phyloP scores from a whole-genome alignment of 2,329 filamentous ascomycete genomes.

The Fusarium duplospermum region DNA sequence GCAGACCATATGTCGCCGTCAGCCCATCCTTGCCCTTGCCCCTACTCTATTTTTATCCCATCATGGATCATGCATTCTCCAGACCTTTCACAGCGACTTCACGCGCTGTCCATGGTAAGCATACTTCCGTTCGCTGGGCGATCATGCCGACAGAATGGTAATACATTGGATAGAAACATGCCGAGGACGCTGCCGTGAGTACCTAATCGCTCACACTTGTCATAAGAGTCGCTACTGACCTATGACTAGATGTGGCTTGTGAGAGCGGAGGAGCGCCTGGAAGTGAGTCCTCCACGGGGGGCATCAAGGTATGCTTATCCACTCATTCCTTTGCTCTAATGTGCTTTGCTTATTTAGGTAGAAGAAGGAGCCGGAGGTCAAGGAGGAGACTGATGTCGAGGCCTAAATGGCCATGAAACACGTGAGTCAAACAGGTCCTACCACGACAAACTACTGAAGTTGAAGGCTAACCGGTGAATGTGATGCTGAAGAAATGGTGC shows the following conservation, averaged over 20 bases:
- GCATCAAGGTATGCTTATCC: not conserved
- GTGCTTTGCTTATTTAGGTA: too few species aligned
- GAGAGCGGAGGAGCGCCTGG: not conserved
- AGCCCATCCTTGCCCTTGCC: too few species aligned
- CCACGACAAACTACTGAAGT: too few species aligned
- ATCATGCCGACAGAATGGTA: not conserved
- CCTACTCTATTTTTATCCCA: too few species aligned
- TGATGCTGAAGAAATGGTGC: too few species aligned
- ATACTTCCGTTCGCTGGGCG: not conserved
- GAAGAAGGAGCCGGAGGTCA: too few species aligned
- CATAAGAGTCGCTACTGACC: not conserved
- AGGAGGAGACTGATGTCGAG: too few species aligned
- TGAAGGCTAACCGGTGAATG: too few species aligned
- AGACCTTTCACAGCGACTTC: not conserved
- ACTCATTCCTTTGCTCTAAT: not conserved
- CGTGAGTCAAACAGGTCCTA: too few species aligned
- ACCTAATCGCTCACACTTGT: not conserved
- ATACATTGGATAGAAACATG: not conserved
- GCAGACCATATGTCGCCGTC: too few species aligned
- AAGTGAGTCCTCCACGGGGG: not conserved
- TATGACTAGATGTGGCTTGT: not conserved
- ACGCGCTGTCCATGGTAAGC: not conserved
- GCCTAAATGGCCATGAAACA: too few species aligned
- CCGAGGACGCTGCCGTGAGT: not conserved
- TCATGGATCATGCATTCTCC: too few species aligned